phyloP scores from a whole-genome alignment of 257 asterid species.

The Penstemon davidsonii region DNA sequence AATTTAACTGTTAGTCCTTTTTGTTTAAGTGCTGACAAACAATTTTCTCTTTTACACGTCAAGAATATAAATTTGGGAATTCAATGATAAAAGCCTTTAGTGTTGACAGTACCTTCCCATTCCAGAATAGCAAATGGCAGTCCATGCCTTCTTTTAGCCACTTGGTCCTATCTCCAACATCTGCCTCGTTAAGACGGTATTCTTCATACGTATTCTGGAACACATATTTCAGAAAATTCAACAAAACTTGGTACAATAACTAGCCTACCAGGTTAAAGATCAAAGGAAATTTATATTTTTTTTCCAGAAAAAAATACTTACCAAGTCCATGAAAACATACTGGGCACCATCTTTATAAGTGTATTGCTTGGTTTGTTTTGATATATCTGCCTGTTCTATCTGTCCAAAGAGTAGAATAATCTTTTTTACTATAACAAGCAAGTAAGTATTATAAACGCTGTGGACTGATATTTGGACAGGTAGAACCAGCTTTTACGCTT shows the following conservation, averaged over 20 bases:
- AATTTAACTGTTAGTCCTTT: slow-evolving; percentile 26
- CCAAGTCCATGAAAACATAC: slow-evolving; percentile 96
- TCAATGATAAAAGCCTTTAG: slow-evolving; percentile 6
- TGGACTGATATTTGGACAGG: too few species aligned
- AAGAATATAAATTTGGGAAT: slow-evolving; percentile 6
- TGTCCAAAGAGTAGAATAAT: slow-evolving; percentile 30
- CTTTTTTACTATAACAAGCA: background rate
- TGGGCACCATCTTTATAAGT: slow-evolving; percentile 92
- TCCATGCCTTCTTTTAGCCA: slow-evolving; percentile 99
- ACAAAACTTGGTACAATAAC: background rate
- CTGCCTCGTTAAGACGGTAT: slow-evolving; percentile 74
- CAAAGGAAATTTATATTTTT: background rate
- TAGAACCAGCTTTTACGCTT: too few species aligned
- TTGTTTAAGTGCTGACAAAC: slow-evolving; percentile 8
- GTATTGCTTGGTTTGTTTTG: slow-evolving; percentile 84
- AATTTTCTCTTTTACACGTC: background rate
- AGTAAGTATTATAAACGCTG: too few species aligned
- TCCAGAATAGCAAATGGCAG: slow-evolving; percentile 93
- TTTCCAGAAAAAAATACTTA: slow-evolving; percentile 21
- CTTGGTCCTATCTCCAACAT: slow-evolving; percentile 87
- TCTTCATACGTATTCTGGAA: slow-evolving; percentile 85
- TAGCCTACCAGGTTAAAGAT: background rate
- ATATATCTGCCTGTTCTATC: slow-evolving; percentile 83
- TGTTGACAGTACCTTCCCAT: slow-evolving; percentile 57
- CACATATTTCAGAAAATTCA: slow-evolving; percentile 24